Evolutionary conservation across 352 stramenopile species (phyloP).

Genomic region (Aphanomyces cochlioides): DNA sequence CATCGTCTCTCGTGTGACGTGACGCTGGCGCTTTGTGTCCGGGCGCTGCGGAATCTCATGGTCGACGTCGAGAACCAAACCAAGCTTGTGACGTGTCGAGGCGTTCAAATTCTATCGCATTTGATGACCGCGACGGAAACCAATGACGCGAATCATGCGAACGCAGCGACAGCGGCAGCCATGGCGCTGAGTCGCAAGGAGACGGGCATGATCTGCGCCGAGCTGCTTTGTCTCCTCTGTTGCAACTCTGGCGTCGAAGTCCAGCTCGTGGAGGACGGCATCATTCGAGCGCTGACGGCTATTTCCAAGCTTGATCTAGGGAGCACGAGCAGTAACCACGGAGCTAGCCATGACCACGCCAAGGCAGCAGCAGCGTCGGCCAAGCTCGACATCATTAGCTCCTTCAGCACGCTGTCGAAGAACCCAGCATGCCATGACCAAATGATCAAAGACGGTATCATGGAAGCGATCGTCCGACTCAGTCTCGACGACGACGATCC

Average conservation of each 20-base stretch:
- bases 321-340: not conserved
- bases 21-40: constrained; percentile 57
- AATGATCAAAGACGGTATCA: constrained; percentile 68
- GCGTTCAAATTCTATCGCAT: constrained; percentile 58
- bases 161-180: not conserved
- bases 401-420: constrained; percentile 61
- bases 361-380: constrained; percentile 27
- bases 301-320: constrained; percentile 47
- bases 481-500: constrained; percentile 35
- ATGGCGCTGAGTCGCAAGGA: constrained; percentile 33
- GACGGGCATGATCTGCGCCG: constrained; percentile 14
- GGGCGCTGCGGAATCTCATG: constrained; percentile 71
- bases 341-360: not conserved
- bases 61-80: constrained; percentile 51
- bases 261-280: constrained; percentile 67
- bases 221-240: constrained; percentile 26
- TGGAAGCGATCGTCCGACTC: constrained; percentile 53
- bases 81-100: constrained; percentile 57
- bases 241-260: constrained; percentile 43
- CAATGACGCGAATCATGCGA: not conserved
- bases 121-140: constrained; percentile 38
- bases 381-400: constrained; percentile 60
- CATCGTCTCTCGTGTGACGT: constrained; percentile 55
- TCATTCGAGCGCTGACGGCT: constrained; percentile 55
- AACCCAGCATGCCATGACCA: constrained; percentile 57